A percentile compares a stretch with the other conserved stretches of the same genome.
Evolutionary conservation across 2,329 filamentous ascomycete species (phyloP).

Genomic region (Rhytidhysteron rufulum): DNA sequence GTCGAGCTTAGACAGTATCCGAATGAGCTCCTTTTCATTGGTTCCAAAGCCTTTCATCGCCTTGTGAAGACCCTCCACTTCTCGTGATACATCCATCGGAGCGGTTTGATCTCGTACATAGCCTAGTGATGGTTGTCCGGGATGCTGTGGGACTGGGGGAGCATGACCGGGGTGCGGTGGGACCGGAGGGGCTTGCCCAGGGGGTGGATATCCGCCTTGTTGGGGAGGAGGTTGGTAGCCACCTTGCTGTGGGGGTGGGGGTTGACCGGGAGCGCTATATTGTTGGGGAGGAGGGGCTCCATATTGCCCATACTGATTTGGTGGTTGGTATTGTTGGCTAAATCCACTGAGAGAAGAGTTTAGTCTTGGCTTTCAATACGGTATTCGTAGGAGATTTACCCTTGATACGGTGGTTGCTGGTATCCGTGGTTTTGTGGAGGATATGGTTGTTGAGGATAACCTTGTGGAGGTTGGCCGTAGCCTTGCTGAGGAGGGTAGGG

Average conservation of each 20-base stretch:
- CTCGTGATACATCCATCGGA: constrained; percentile 59
- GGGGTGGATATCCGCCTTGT: constrained; percentile 26
- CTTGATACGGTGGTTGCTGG: constrained; percentile 22
- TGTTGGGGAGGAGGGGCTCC: constrained; percentile 11
- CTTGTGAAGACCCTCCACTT: constrained; percentile 68
- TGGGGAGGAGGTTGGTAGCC: constrained; percentile 14
- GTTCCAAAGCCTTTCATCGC: constrained; percentile 96
- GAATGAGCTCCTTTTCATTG: constrained; percentile 74
- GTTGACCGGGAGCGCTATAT: constrained; percentile 7
- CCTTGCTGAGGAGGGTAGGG: constrained; percentile 16
- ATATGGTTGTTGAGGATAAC: constrained; percentile 11
- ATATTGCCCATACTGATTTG: constrained; percentile 12
- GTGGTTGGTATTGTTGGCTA: neutral
- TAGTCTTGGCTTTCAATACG: constrained; percentile 19
- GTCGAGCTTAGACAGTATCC: constrained; percentile 66
- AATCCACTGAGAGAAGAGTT: constrained; percentile 31
- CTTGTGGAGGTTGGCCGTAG: constrained; percentile 20
- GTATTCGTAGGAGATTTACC: constrained; percentile 17
- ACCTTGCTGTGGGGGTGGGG: constrained; percentile 11
- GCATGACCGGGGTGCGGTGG: constrained; percentile 37
- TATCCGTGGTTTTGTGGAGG: constrained; percentile 18
- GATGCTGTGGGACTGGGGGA: constrained; percentile 40
- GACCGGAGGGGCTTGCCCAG: constrained; percentile 28
- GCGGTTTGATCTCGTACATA: constrained; percentile 64
- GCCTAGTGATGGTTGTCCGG: constrained; percentile 64